Evolutionary conservation across 179 eudicot genomes (phyloP).

Genomic region (Gypsophila paniculata): DNA sequence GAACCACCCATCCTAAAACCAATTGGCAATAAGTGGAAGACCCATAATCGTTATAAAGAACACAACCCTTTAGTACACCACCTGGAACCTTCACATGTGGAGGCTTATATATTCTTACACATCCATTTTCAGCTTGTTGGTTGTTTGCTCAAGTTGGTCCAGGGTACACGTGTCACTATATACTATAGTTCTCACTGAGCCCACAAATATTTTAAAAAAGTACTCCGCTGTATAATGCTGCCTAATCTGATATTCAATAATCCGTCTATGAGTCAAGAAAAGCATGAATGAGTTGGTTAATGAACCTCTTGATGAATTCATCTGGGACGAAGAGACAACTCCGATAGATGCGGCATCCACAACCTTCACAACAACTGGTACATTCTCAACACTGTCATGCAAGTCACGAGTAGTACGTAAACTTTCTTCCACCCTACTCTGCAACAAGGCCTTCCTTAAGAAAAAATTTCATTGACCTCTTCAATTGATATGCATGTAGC

Average conservation of each 20-base stretch:
- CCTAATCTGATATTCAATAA: too few species aligned
- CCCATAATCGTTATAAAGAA: too few species aligned
- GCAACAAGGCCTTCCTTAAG: conserved; percentile 10
- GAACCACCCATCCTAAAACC: too few species aligned
- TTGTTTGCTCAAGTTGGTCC: too few species aligned
- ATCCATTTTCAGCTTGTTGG: not conserved
- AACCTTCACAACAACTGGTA: conserved; percentile 67
- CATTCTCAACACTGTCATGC: conserved; percentile 51
- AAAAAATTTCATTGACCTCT: not conserved
- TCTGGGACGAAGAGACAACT: conserved; percentile 37
- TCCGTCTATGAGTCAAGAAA: not conserved
- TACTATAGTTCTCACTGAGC: too few species aligned
- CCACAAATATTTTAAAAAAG: too few species aligned
- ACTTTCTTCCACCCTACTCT: conserved; percentile 53
- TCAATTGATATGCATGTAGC: not conserved
- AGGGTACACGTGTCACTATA: too few species aligned
- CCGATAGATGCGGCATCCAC: conserved; percentile 58
- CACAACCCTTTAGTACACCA: too few species aligned
- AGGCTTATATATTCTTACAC: too few species aligned
- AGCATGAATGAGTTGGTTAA: not conserved
- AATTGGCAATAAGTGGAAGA: too few species aligned
- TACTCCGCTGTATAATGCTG: too few species aligned
- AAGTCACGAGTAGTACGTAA: conserved; percentile 30
- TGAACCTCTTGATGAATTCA: conserved; percentile 46
- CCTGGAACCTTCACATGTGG: too few species aligned